phyloP scores from a whole-genome alignment of 148 eudicot species.

The Vaccinium myrtillus region DNA sequence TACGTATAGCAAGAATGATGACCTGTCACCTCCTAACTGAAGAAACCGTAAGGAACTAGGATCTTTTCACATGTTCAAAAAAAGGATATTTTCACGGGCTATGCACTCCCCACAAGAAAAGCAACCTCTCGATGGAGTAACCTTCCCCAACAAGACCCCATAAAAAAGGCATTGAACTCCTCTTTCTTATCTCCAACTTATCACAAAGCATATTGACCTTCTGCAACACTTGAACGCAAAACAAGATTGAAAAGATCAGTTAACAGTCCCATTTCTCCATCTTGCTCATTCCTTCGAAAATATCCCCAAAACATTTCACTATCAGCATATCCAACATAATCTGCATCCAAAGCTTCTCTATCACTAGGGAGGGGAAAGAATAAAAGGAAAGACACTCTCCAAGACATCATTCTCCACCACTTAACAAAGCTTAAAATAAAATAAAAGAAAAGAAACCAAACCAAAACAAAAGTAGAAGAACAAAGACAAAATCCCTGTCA shows the following conservation, averaged over 20 bases:
- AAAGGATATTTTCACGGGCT: too few relatives aligned
- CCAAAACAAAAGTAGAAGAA: background rate
- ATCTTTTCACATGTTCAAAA: too few relatives aligned
- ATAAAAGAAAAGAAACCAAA: background rate
- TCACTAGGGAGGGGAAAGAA: background rate
- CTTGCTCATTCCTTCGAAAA: background rate
- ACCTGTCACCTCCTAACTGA: too few relatives aligned
- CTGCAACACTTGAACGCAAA: background rate
- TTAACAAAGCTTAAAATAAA: background rate
- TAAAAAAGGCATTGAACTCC: background rate
- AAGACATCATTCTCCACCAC: background rate
- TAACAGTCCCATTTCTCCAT: background rate
- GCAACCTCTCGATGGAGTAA: background rate
- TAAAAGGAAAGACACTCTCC: background rate
- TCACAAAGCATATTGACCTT: background rate
- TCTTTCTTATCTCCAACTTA: background rate
- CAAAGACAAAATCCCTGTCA: background rate
- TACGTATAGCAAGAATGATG: too few relatives aligned
- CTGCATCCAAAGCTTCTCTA: background rate
- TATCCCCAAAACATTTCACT: background rate
- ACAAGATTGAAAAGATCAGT: background rate
- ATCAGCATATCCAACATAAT: background rate
- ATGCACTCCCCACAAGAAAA: background rate
- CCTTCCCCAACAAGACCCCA: background rate
- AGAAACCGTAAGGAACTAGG: too few relatives aligned